Evolutionary conservation across 129 eudicot genomes (phyloP).

Genomic region (Dittrichia graveolens): DNA sequence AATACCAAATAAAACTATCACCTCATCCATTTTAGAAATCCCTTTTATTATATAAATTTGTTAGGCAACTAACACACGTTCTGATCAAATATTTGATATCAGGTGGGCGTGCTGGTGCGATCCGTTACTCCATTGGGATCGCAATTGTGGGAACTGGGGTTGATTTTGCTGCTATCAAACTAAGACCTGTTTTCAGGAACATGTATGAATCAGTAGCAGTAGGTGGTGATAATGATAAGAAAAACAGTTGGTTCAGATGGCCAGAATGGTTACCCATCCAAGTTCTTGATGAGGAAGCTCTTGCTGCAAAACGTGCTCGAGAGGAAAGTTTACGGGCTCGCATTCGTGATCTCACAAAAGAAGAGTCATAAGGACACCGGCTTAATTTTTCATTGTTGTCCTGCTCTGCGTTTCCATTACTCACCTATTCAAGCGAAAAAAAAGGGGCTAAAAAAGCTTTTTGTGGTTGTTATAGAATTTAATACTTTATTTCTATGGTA

Average conservation of each 20-base stretch:
- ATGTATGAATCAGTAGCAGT: conserved; percentile 27
- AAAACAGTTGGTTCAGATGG: conserved; percentile 55
- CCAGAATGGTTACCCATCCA: conserved; percentile 96
- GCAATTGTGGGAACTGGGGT: conserved; percentile 81
- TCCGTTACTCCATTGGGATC: conserved; percentile 72
- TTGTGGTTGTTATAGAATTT: conserved; percentile 19
- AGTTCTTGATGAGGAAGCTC: conserved; percentile 91
- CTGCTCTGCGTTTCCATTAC: not conserved
- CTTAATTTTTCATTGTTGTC: conserved; percentile 10
- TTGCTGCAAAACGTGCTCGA: conserved; percentile 79
- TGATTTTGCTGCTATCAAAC: conserved; percentile 64
- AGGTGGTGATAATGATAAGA: conserved; percentile 28
- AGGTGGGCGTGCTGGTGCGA: conserved; percentile 77
- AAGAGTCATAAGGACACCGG: conserved; percentile 43
- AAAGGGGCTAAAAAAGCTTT: not conserved
- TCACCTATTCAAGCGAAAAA: not conserved
- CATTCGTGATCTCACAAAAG: conserved; percentile 61
- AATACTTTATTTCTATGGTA: conserved; percentile 2
- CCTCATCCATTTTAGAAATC: not conserved
- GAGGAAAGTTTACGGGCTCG: conserved; percentile 69
- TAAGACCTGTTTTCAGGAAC: conserved; percentile 44
- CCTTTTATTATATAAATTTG: not conserved
- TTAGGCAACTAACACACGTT: conserved; percentile 18
- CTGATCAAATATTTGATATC: conserved; percentile 6
- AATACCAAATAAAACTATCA: not conserved